Evolutionary conservation across 1,284 basidiomycete genomes (phyloP).

Genomic region (Ceratorhiza oryzae-sativae): DNA sequence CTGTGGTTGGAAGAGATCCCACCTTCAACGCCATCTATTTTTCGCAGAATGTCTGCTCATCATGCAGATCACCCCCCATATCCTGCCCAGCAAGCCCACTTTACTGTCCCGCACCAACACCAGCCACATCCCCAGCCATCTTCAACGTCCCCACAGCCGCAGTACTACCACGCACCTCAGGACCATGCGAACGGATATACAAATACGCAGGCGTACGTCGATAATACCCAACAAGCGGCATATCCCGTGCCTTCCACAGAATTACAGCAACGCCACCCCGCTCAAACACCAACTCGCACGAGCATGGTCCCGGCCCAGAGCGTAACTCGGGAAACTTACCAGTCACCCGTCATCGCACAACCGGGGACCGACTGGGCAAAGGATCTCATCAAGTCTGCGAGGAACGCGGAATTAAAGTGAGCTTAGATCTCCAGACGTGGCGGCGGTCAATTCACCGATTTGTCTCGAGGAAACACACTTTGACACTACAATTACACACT

Average conservation of each 20-base stretch:
- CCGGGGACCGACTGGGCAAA: constrained; percentile 76
- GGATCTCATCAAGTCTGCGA: constrained; percentile 79
- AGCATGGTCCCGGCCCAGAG: constrained; percentile 44
- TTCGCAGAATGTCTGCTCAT: constrained; percentile 30
- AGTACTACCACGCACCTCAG: constrained; percentile 26
- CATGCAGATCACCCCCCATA: constrained; percentile 35
- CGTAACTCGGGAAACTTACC: constrained; percentile 49
- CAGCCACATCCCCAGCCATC: constrained; percentile 33
- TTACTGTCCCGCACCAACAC: constrained; percentile 38
- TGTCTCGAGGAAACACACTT: constrained; percentile 70
- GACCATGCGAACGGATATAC: constrained; percentile 35
- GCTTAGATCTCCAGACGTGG: constrained; percentile 43
- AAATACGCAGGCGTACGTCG: constrained; percentile 24
- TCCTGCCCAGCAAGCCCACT: constrained; percentile 29
- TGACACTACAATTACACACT: constrained; percentile 79
- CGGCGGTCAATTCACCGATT: constrained; percentile 6
- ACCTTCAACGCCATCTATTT: constrained; percentile 17
- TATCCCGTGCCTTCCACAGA: constrained; percentile 16
- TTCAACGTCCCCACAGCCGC: constrained; percentile 23
- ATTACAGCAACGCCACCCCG: constrained; percentile 29
- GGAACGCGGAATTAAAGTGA: constrained; percentile 82
- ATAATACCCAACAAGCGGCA: constrained; percentile 14
- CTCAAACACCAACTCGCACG: constrained; percentile 24
- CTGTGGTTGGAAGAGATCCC: constrained; percentile 9
- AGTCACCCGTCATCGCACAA: constrained; percentile 65